Evolutionary conservation across 1,284 basidiomycete species (phyloP).

Genomic region (Sanghuangporus weigelae): DNA sequence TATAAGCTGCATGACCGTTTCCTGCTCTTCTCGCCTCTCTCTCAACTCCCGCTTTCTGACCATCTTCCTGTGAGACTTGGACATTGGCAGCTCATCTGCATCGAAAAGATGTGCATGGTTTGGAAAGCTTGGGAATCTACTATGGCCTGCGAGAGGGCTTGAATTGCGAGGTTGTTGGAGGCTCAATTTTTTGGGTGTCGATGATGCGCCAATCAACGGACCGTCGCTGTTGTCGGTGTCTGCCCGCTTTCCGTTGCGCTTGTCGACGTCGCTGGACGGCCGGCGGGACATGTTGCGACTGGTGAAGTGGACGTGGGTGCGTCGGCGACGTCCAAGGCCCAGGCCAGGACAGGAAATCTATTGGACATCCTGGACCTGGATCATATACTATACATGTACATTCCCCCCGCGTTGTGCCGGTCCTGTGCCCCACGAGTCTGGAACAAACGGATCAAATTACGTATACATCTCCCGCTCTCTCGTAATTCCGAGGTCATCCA

Average conservation of each 20-base stretch:
- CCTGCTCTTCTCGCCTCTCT: constrained; percentile 2
- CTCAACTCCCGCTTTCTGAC: background rate
- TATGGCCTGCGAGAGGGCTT: background rate
- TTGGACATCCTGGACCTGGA: too few species aligned
- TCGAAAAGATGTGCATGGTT: background rate
- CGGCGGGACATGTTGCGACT: background rate
- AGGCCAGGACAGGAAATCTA: too few species aligned
- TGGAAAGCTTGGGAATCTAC: background rate
- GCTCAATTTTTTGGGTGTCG: background rate
- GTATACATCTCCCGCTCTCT: too few species aligned
- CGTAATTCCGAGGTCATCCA: too few species aligned
- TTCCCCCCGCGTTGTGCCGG: too few species aligned
- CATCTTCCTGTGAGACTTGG: background rate
- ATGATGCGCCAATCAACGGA: background rate
- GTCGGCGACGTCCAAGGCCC: background rate
- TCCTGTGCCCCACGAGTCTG: too few species aligned
- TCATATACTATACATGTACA: too few species aligned
- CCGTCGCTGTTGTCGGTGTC: background rate
- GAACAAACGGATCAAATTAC: too few species aligned
- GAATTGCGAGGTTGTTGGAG: background rate
- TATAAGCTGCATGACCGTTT: constrained; percentile 8
- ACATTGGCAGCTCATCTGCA: background rate
- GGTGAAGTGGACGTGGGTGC: background rate
- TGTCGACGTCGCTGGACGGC: background rate
- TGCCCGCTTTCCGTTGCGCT: background rate